Percentiles rank a stretch among this genome's conserved stretches.
Conservation (phyloP, 2,329 filamentous ascomycete genomes). For the Neurospora sp. region DNA sequence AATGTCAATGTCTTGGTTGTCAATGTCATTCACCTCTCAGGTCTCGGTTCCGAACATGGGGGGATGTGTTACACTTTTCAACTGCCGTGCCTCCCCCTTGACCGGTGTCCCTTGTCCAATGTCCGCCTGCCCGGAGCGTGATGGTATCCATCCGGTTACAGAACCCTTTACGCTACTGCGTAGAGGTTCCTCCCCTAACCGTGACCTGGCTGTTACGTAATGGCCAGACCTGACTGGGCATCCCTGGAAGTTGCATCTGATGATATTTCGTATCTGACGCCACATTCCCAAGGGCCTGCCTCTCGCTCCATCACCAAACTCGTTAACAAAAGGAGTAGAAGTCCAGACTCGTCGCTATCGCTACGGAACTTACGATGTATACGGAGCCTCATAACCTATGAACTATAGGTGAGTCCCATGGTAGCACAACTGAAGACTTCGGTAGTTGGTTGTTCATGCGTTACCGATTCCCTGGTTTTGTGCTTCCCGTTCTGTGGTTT, state of each 20-base stretch:
- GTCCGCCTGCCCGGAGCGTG: neutral
- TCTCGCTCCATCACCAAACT: neutral
- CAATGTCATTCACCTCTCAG: neutral
- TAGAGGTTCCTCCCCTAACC: too few species aligned
- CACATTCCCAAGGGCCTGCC: too few species aligned
- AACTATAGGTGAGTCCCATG: too few species aligned
- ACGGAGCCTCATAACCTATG: too few species aligned
- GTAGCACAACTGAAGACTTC: too few species aligned
- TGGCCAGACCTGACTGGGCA: too few species aligned
- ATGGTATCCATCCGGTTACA: neutral
- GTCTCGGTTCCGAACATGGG: neutral
- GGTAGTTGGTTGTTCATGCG: neutral
- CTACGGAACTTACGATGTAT: neutral
- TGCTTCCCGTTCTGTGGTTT: neutral
- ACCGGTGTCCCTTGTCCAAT: neutral
- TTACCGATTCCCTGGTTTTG: neutral
- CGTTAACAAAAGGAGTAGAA: neutral
- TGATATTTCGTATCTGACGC: neutral
- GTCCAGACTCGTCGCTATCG: neutral
- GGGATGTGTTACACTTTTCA: neutral
- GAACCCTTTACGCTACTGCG: neutral
- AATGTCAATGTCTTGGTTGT: too few species aligned
- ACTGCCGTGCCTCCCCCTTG: neutral
- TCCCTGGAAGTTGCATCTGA: too few species aligned
- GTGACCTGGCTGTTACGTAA: too few species aligned